Evolutionary conservation across 2,329 filamentous ascomycete genomes (phyloP).

Genomic region (Fusarium poae): DNA sequence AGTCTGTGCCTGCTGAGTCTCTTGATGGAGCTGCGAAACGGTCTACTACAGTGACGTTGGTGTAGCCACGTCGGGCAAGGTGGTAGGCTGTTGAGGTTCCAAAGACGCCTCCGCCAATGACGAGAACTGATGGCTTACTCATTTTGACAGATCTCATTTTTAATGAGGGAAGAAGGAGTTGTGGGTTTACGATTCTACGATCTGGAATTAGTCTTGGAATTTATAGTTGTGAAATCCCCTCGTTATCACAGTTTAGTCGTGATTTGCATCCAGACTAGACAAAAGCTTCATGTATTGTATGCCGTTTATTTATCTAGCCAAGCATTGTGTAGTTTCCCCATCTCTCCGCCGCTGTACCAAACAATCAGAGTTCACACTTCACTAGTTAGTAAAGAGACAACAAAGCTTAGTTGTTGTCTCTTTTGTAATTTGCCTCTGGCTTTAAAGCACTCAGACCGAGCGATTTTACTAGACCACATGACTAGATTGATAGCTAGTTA

Average conservation of each 20-base stretch:
- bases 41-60: conserved; percentile 63
- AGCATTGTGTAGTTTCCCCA: background rate
- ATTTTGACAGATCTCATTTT: conserved; percentile 21
- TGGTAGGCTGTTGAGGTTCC: conserved; percentile 65
- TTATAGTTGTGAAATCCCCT: background rate
- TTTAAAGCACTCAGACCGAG: background rate
- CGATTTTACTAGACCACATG: background rate
- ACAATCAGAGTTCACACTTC: background rate
- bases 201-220: background rate
- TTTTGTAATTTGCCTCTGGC: background rate
- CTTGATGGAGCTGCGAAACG: conserved; percentile 57
- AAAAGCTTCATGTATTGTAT: background rate
- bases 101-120: conserved; percentile 63
- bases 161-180: background rate
- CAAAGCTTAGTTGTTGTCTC: conserved; percentile 2
- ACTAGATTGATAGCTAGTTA: background rate
- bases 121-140: conserved; percentile 51
- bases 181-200: background rate
- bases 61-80: conserved; percentile 59
- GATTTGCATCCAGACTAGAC: background rate
- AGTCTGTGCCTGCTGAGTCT: conserved; percentile 68
- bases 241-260: background rate
- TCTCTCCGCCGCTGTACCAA: background rate
- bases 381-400: background rate
- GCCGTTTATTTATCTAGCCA: background rate